A percentile compares a stretch with the other conserved stretches of the same genome.
phyloP scores from a whole-genome alignment of 148 eudicot species.

The Cornus controversa region DNA sequence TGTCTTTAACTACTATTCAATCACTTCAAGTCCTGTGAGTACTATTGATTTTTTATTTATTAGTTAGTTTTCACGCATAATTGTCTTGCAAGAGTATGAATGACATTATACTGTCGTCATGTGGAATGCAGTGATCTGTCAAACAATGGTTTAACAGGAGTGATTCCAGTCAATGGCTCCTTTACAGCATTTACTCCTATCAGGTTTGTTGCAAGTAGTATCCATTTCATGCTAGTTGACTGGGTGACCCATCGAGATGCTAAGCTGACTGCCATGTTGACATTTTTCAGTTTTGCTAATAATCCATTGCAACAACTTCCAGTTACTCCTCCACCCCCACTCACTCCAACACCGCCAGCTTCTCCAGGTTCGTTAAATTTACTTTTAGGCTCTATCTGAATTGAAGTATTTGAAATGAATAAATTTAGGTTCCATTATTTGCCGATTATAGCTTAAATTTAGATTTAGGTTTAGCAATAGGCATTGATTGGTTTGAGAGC shows the following conservation, averaged over 20 bases:
- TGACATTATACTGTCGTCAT: constrained; percentile 4
- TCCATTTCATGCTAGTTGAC: neutral
- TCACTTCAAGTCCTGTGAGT: constrained; percentile 82
- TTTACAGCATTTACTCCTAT: constrained; percentile 69
- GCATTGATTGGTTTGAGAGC: no score
- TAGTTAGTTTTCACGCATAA: neutral
- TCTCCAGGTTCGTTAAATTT: constrained; percentile 43
- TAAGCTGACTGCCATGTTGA: constrained; percentile 17
- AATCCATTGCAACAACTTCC: constrained; percentile 39
- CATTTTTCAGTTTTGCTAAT: constrained; percentile 53
- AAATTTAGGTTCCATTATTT: neutral
- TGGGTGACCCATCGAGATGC: neutral
- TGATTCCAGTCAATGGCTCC: constrained; percentile 75
- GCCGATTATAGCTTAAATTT: neutral
- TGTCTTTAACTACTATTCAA: constrained; percentile 42
- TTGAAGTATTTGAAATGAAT: neutral
- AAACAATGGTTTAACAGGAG: constrained; percentile 53
- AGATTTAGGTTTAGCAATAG: no score
- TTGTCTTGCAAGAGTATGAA: neutral
- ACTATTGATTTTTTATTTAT: constrained; percentile 2
- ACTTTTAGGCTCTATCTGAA: neutral
- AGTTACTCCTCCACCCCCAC: constrained; percentile 41
- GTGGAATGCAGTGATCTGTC: constrained; percentile 72
- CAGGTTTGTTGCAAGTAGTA: constrained; percentile 47
- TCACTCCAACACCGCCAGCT: constrained; percentile 36